Conservation (phyloP, 2,329 filamentous ascomycete species). For the Colletotrichum simmondsii region DNA sequence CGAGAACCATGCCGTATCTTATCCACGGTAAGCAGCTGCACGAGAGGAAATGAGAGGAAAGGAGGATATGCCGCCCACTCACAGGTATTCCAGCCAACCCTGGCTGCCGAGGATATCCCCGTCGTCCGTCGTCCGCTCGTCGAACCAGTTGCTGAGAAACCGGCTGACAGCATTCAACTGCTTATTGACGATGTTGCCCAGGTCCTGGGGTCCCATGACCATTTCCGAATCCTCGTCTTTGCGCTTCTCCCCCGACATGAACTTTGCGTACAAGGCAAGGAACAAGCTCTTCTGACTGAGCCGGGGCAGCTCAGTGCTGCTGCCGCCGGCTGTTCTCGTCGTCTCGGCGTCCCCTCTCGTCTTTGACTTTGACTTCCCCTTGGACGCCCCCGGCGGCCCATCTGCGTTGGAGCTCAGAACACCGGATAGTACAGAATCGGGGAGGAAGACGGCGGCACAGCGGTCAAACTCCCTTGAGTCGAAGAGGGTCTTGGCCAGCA, state of each 20-base stretch:
- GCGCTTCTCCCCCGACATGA: conserved; percentile 92
- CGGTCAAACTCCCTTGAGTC: conserved; percentile 96
- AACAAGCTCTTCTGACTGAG: conserved; percentile 94
- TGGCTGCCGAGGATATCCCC: conserved; percentile 74
- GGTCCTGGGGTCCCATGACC: conserved; percentile 93
- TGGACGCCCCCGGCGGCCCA: conserved; percentile 51
- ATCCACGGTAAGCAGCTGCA: conserved; percentile 25
- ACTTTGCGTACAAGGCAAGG: conserved; percentile 90
- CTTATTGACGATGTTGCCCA: conserved; percentile 85
- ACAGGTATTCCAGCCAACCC: conserved; percentile 93
- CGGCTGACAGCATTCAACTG: conserved; percentile 82
- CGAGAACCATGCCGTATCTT: conserved; percentile 87
- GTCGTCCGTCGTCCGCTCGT: conserved; percentile 68
- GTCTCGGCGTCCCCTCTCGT: conserved; percentile 40
- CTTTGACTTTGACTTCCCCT: conserved; percentile 72
- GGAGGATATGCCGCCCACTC: conserved; percentile 39
- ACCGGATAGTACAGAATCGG: conserved; percentile 79
- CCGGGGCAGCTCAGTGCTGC: conserved; percentile 54
- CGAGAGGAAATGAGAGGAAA: background rate
- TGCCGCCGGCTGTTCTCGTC: conserved; percentile 35
- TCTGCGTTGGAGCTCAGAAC: conserved; percentile 64
- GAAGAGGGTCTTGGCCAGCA: conserved; percentile 93
- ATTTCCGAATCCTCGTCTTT: conserved; percentile 98
- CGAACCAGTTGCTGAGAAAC: conserved; percentile 85
- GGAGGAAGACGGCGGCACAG: conserved; percentile 88